Conservation (phyloP, 2,329 filamentous ascomycete genomes). For the Ambrosiella beaveri region DNA sequence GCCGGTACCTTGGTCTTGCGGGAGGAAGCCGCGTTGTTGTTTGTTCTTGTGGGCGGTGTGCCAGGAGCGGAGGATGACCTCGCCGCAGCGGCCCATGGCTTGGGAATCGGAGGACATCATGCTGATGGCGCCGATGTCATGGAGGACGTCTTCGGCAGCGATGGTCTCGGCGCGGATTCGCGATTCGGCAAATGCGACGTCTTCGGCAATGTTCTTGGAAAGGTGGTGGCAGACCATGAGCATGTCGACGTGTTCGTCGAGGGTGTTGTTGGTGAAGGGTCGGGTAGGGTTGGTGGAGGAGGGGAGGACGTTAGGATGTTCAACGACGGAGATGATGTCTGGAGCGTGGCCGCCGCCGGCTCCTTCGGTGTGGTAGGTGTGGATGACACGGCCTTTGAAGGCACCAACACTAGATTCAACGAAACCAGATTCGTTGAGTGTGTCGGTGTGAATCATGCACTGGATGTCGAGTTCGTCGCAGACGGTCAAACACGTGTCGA, state of each 20-base stretch:
- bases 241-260: slow-evolving; percentile 96
- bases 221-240: slow-evolving; percentile 96
- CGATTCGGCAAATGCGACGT: slow-evolving; percentile 86
- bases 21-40: slow-evolving; percentile 56
- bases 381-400: slow-evolving; percentile 74
- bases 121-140: slow-evolving; percentile 84
- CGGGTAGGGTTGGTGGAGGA: slow-evolving; percentile 84
- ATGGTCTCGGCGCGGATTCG: slow-evolving; percentile 93
- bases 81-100: slow-evolving; percentile 90
- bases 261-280: slow-evolving; percentile 77
- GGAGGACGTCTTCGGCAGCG: slow-evolving; percentile 86
- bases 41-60: slow-evolving; percentile 98
- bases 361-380: slow-evolving; percentile 94
- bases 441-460: slow-evolving; percentile 89
- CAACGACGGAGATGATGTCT: slow-evolving; percentile 88
- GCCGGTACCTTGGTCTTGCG: slow-evolving; percentile 60
- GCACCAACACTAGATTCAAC: slow-evolving; percentile 80
- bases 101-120: slow-evolving; percentile 97
- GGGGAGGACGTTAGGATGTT: slow-evolving; percentile 73
- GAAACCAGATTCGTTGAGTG: slow-evolving; percentile 92
- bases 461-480: slow-evolving; percentile 89
- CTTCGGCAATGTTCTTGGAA: slow-evolving; percentile 81
- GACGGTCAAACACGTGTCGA: slow-evolving; percentile 68
- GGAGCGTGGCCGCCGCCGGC: slow-evolving; percentile 89
- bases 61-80: slow-evolving; percentile 87